Conservation (phyloP, 2,329 filamentous ascomycete genomes). For the Xylariaceae sp. region DNA sequence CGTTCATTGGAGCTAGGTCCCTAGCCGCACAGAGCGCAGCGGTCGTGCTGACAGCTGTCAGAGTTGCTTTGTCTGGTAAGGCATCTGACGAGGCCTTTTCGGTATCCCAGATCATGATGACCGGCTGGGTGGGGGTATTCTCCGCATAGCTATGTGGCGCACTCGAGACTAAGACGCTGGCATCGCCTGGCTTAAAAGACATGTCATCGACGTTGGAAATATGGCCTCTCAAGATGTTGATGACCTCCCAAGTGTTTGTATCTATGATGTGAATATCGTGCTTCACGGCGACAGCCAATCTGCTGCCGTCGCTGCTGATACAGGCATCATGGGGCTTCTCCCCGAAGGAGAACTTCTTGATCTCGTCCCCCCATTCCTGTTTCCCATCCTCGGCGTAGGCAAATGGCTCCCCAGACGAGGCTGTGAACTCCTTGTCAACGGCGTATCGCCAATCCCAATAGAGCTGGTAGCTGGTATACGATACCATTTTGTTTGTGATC, state of each 20-base stretch:
- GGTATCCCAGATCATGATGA: too few species aligned
- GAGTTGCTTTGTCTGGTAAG: too few species aligned
- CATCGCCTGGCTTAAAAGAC: not conserved
- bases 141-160: not conserved
- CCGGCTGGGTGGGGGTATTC: not conserved
- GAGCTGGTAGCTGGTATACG: constrained; percentile 1
- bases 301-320: not conserved
- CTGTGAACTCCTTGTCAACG: not conserved
- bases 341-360: not conserved
- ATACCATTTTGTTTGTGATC: not conserved
- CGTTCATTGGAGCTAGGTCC: too few species aligned
- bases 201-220: not conserved
- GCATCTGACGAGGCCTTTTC: too few species aligned
- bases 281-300: not conserved
- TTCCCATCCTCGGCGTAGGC: not conserved
- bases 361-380: constrained; percentile 2
- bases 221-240: not conserved
- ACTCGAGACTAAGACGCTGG: not conserved
- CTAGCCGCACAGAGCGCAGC: too few species aligned
- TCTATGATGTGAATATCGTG: not conserved
- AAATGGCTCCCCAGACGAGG: not conserved
- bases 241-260: not conserved
- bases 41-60: too few species aligned
- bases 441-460: not conserved
- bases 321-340: not conserved